phyloP scores from a whole-genome alignment of 169 alveolate species.

The Besnoitia besnoiti region DNA sequence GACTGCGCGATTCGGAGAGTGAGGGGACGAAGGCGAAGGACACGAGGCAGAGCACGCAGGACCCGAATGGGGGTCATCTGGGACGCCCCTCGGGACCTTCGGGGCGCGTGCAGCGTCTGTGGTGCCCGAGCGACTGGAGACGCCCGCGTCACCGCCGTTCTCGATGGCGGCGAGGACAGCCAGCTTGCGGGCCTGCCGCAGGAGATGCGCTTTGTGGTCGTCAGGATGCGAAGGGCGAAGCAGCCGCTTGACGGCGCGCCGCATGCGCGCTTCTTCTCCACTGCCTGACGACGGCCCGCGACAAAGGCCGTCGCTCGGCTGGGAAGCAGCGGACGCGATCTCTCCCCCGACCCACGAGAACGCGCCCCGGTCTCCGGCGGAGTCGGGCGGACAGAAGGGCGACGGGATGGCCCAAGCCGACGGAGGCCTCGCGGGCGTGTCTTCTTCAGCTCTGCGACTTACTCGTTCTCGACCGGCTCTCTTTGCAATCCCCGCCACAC shows the following conservation, averaged over 20 bases:
- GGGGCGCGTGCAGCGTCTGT: too few relatives aligned
- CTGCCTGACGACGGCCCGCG: background rate
- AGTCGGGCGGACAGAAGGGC: background rate
- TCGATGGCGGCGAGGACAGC: background rate
- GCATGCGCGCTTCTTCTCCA: background rate
- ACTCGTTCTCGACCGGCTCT: too few relatives aligned
- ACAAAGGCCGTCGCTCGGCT: background rate
- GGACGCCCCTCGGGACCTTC: background rate
- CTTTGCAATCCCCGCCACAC: too few relatives aligned
- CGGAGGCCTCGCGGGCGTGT: background rate
- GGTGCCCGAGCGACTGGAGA: background rate
- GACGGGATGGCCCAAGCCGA: background rate
- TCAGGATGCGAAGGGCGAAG: background rate
- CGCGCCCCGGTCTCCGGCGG: background rate
- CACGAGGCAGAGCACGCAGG: too few relatives aligned
- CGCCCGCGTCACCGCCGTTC: background rate
- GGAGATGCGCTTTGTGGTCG: background rate
- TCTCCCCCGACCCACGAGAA: background rate
- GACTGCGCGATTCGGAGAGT: background rate
- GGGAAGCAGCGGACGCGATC: background rate
- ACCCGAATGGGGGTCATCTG: too few relatives aligned
- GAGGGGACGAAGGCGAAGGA: background rate
- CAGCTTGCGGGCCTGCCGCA: slow-evolving; percentile 11
- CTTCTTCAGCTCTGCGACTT: too few relatives aligned
- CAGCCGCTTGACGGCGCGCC: slow-evolving; percentile 15